These are phyloP conservation scores for Candida maris DNA, from an alignment of 805 yeast genomes.

Conservation along the genomic window DNA sequence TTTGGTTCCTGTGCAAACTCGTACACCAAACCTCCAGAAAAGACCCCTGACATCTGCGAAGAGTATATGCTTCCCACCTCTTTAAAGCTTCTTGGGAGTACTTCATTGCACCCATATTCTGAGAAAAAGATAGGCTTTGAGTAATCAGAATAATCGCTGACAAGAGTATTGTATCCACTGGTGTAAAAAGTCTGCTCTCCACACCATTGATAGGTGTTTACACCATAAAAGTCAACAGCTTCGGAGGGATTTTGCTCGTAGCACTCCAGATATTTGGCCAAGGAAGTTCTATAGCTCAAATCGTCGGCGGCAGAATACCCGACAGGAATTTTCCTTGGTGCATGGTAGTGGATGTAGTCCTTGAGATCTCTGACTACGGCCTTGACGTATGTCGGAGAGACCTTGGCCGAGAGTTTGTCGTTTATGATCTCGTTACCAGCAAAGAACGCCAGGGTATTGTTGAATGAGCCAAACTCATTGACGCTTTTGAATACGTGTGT, in stretches of 20 bases:
- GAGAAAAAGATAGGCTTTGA: slow-evolving; percentile 81
- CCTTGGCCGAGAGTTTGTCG: slow-evolving; percentile 65
- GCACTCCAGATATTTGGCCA: slow-evolving; percentile 80
- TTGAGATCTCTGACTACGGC: slow-evolving; percentile 82
- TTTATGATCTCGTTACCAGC: slow-evolving; percentile 91
- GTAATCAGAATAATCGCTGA: slow-evolving; percentile 64
- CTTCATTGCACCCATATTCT: slow-evolving; percentile 88
- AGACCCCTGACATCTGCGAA: slow-evolving; percentile 64
- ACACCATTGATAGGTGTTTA: slow-evolving; percentile 81
- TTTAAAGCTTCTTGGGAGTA: slow-evolving; percentile 72
- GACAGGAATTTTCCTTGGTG: slow-evolving; percentile 72
- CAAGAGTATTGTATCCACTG: slow-evolving; percentile 71
- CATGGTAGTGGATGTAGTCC: slow-evolving; percentile 54
- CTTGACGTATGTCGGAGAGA: slow-evolving; percentile 73
- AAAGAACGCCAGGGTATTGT: slow-evolving; percentile 86
- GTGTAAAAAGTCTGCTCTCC: slow-evolving; percentile 80
- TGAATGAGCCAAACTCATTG: slow-evolving; percentile 76
- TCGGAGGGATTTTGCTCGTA: slow-evolving; percentile 48
- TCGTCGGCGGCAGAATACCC: slow-evolving; percentile 98
- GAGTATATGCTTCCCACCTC: slow-evolving; percentile 73
- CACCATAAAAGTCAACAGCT: slow-evolving; percentile 76
- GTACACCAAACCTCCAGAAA: slow-evolving; percentile 83
- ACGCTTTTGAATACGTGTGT: slow-evolving; percentile 75
- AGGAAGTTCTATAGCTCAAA: slow-evolving; percentile 65
- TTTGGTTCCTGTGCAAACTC: slow-evolving; percentile 78